Conservation (phyloP, 1,284 basidiomycete genomes). For the Heterobasidion irregulare region DNA sequence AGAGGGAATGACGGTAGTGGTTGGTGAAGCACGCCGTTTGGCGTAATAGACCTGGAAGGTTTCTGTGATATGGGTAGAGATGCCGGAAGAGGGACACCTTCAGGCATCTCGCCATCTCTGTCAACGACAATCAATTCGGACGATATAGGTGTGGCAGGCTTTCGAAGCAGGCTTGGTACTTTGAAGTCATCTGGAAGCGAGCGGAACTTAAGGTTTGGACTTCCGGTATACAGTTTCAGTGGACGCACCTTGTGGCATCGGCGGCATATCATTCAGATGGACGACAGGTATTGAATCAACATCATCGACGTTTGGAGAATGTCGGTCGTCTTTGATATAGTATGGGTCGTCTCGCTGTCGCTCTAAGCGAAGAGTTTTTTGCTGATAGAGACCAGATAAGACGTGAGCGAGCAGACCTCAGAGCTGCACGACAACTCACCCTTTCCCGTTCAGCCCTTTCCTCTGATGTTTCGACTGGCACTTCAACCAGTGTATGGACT, state of each 20-base stretch:
- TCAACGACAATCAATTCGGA: slow-evolving; percentile 53
- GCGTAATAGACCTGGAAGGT: slow-evolving; percentile 17
- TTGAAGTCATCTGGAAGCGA: slow-evolving; percentile 8
- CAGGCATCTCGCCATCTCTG: slow-evolving; percentile 80
- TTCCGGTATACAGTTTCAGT: background rate
- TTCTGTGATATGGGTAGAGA: slow-evolving; percentile 12
- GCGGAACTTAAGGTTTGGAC: background rate
- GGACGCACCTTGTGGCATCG: slow-evolving; percentile 30
- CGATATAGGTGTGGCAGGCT: slow-evolving; percentile 11
- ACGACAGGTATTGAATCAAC: slow-evolving; percentile 84
- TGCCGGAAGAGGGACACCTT: slow-evolving; percentile 28
- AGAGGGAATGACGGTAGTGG: slow-evolving; percentile 44
- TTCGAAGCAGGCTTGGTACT: slow-evolving; percentile 21
- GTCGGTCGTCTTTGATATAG: slow-evolving; percentile 60
- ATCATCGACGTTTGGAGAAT: slow-evolving; percentile 36
- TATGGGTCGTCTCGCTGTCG: slow-evolving; percentile 80
- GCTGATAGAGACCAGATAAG: slow-evolving; percentile 31
- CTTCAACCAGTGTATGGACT: slow-evolving; percentile 22
- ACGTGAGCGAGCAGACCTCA: background rate
- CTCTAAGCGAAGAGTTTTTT: slow-evolving; percentile 66
- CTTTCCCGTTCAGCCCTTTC: slow-evolving; percentile 49
- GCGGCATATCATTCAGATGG: slow-evolving; percentile 62
- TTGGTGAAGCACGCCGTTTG: slow-evolving; percentile 13
- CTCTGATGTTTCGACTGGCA: slow-evolving; percentile 45
- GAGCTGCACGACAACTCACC: slow-evolving; percentile 27